Percentiles rank a stretch among this genome's conserved stretches.
phyloP scores from a whole-genome alignment of 306 rosid species.

The Fragaria ananassa region DNA sequence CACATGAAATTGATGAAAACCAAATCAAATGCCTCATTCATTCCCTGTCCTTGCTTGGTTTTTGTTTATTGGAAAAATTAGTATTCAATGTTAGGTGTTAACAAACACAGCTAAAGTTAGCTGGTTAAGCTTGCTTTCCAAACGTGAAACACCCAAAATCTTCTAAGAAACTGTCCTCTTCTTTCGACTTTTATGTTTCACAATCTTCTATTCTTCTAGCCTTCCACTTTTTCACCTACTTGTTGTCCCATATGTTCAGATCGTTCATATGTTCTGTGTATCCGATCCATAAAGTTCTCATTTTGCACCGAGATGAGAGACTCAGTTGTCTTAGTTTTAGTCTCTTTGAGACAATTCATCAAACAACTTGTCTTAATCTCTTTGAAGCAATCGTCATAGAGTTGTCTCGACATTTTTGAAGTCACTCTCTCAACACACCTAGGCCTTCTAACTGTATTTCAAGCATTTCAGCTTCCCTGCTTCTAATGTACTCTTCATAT shows the following conservation, averaged over 20 bases:
- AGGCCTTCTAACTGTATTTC: not conserved
- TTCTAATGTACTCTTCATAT: not conserved
- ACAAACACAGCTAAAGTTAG: conserved; percentile 52
- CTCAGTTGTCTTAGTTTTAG: not conserved
- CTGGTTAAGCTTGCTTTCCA: conserved; percentile 45
- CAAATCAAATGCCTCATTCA: conserved; percentile 35
- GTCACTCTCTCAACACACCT: not conserved
- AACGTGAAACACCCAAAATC: conserved; percentile 18
- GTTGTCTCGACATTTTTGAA: not conserved
- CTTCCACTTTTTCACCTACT: not conserved
- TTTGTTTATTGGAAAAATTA: conserved; percentile 22
- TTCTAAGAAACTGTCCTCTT: conserved; percentile 20
- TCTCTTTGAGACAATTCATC: not conserved
- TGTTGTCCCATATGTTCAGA: not conserved
- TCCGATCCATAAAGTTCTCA: not conserved
- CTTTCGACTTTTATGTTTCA: not conserved
- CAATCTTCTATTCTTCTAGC: conserved; percentile 6
- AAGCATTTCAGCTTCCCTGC: not conserved
- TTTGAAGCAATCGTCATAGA: not conserved
- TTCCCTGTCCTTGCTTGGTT: conserved; percentile 25
- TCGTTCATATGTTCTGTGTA: not conserved
- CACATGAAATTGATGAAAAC: conserved; percentile 42
- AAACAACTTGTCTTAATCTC: not conserved
- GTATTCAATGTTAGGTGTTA: conserved; percentile 23
- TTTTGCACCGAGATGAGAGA: not conserved